Evolutionary conservation across 2,329 filamentous ascomycete genomes (phyloP), one percentile per base, ranked within the genome.

Genomic region (Nemania sp.): DNA sequence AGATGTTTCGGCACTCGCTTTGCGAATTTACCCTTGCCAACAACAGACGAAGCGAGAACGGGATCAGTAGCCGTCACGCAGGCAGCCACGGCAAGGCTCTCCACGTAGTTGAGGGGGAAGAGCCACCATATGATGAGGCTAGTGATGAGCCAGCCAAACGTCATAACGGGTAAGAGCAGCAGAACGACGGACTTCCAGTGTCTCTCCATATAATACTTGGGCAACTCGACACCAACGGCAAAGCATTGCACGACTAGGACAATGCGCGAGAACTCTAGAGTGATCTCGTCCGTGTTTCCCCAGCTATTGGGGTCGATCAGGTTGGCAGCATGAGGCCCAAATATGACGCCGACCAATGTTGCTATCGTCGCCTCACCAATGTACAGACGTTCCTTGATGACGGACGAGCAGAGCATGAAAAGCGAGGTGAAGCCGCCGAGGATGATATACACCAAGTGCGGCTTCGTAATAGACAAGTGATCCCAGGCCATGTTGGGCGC

Each of bases 371-470:
- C 95, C 83, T 99, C 95, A 74, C 95, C 95, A 75, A 99, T 99
- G 80, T 99, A 99, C 73, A 98, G 85, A 75, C 91, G 90, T 82
- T 99, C 95, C 82, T 99, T 99, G 80, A 99, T 96, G 73, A 98
- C 88, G 57, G 96, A 92, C 62, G 95, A 99, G 77, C 92, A 97
- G 62, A 99, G 83, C 95, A 99, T 99, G 80, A 99, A 99, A 70
- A 99, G 81, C 62, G 90, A 92, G 68, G 95, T 99, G 80, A 99
- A 99, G 75, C 94, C 95, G 72, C 95, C 95, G 58, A 99, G 82
- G 78, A 99, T 97, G 78, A 98, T 92, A 78, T 99, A 99, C 67
- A 96, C 95, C 91, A 98, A 78, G 82, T 99, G 95, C 71, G 95
- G 91, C 82, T 89, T 90, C 78, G 96, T 97, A 80, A 98, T 88